These are phyloP conservation scores for Fusarium proliferatum DNA, from an alignment of 2,329 filamentous ascomycete species.

Conservation along the genomic window DNA sequence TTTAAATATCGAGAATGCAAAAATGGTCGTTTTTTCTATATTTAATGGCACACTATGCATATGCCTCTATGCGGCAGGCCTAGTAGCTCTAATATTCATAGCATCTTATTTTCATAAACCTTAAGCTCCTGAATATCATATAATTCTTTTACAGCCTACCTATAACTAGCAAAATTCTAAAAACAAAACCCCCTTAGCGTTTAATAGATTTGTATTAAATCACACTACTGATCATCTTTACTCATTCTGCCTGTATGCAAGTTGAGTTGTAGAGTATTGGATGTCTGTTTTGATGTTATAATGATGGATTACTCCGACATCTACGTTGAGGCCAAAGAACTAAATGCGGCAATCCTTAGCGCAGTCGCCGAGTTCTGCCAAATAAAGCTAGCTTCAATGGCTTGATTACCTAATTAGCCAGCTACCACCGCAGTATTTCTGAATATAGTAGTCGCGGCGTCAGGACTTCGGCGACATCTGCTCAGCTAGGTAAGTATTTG, in stretches of 20 bases:
- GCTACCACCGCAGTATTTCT: fast-evolving
- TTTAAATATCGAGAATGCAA: background rate
- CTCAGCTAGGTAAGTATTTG: fast-evolving
- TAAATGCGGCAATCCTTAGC: fast-evolving
- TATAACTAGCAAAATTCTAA: background rate
- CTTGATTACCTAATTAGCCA: fast-evolving
- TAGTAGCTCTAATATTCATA: fast-evolving
- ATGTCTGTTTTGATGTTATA: no score
- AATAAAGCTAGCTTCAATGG: fast-evolving
- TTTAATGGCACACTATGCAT: background rate
- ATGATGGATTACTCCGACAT: fast-evolving
- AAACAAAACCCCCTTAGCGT: fast-evolving
- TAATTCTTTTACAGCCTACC: no score
- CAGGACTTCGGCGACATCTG: fast-evolving
- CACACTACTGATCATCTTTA: fast-evolving
- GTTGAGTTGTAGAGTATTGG: fast-evolving
- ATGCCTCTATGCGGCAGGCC: fast-evolving
- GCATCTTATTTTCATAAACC: fast-evolving
- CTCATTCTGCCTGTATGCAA: background rate
- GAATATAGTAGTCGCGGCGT: fast-evolving
- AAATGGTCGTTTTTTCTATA: background rate
- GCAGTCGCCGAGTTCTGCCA: fast-evolving
- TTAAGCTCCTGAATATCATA: fast-evolving
- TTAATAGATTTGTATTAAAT: fast-evolving
- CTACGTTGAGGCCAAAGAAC: fast-evolving